Percentiles rank a stretch among this genome's conserved stretches.
phyloP scores from a whole-genome alignment of 768 basidiomycete genomes.

The Hygrocybe coccinea region DNA sequence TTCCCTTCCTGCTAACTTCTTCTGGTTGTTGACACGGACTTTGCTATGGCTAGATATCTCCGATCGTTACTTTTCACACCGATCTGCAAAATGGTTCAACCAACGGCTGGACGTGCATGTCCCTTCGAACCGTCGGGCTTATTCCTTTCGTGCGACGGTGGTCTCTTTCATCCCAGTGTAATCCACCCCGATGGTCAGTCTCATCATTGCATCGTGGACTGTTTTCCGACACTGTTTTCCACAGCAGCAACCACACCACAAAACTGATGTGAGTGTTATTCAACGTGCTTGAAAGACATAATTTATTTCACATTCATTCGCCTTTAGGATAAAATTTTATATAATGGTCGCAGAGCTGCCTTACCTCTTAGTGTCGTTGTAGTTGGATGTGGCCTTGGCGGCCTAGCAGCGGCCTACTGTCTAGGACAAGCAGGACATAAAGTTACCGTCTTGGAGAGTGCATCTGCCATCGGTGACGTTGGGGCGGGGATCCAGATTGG shows the following conservation, averaged over 20 bases:
- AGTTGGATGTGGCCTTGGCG: slow-evolving; percentile 50
- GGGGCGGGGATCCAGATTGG: slow-evolving; percentile 50
- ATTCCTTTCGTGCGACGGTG: no score
- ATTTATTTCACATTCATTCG: neutral
- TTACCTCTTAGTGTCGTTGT: slow-evolving; percentile 30
- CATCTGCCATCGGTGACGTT: slow-evolving; percentile 37
- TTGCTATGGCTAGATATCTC: no score
- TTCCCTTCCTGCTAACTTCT: no score
- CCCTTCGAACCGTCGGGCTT: no score
- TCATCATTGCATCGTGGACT: no score
- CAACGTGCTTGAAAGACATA: neutral
- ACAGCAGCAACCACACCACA: neutral
- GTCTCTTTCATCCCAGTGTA: no score
- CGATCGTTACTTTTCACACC: no score
- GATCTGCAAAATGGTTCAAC: no score
- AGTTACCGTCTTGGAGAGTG: slow-evolving; percentile 45
- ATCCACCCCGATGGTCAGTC: no score
- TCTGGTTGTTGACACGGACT: no score
- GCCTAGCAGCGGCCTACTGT: slow-evolving; percentile 42
- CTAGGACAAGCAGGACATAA: slow-evolving; percentile 45
- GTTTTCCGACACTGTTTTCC: neutral
- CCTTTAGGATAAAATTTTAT: neutral
- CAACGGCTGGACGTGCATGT: no score
- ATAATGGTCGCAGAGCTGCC: slow-evolving; percentile 7
- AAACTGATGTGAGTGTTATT: neutral